These are phyloP conservation scores for Rhodomyrtus psidioides DNA, from an alignment of 441 rosid species.

Conservation along the genomic window DNA sequence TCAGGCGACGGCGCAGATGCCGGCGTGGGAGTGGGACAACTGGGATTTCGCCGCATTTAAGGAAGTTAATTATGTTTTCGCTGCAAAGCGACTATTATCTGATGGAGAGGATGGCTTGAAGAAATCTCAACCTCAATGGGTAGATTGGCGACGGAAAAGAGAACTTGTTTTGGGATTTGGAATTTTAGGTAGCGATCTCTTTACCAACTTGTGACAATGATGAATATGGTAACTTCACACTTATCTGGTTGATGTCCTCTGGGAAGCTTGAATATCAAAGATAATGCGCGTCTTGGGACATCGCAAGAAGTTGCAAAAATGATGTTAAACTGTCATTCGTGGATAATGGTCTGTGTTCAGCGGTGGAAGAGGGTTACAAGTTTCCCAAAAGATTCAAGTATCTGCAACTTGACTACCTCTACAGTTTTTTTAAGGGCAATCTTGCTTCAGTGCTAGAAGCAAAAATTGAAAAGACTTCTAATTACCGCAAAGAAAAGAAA, in stretches of 20 bases:
- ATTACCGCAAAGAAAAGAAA: constrained; percentile 11
- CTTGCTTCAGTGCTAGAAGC: constrained; percentile 38
- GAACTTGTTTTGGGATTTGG: constrained; percentile 10
- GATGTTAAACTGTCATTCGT: constrained; percentile 20
- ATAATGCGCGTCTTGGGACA: constrained; percentile 47
- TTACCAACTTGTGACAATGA: constrained; percentile 24
- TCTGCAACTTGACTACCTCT: constrained; percentile 44
- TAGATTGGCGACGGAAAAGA: too few species aligned
- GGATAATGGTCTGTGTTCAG: constrained; percentile 28
- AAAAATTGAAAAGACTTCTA: constrained; percentile 18
- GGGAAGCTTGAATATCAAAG: constrained; percentile 79
- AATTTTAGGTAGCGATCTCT: constrained; percentile 38
- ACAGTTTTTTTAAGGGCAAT: constrained; percentile 37
- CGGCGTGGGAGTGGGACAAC: too few species aligned
- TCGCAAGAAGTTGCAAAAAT: constrained; percentile 17
- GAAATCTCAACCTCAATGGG: too few species aligned
- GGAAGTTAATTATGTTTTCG: too few species aligned
- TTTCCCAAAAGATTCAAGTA: constrained; percentile 41
- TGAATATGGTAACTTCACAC: constrained; percentile 64
- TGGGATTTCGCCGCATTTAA: too few species aligned
- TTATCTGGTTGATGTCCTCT: constrained; percentile 66
- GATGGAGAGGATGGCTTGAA: too few species aligned
- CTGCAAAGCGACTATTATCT: too few species aligned
- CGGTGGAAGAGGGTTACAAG: constrained; percentile 32
- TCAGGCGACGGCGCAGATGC: too few species aligned